Percentiles rank a stretch among this genome's conserved stretches.
Evolutionary conservation across 306 rosid species (phyloP).

Genomic region (Vicia faba): DNA sequence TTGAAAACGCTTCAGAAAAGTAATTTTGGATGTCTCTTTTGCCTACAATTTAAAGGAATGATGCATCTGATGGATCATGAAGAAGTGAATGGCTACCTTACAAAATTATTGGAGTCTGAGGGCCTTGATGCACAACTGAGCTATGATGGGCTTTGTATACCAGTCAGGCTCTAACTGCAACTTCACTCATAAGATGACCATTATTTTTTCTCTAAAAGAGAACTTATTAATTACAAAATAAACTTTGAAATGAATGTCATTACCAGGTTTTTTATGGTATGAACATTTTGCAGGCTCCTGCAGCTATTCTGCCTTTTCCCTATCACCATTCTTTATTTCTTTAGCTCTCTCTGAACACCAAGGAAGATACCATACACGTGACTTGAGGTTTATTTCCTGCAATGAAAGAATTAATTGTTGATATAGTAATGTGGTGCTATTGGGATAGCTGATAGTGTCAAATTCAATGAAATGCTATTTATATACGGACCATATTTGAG

Average conservation of each 20-base stretch:
- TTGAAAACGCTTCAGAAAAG: not conserved
- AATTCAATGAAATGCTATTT: too few species aligned
- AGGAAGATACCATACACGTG: conserved; percentile 18
- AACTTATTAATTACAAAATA: conserved; percentile 8
- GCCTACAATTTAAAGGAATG: conserved; percentile 68
- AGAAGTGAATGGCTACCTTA: conserved; percentile 66
- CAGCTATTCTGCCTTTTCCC: conserved; percentile 22
- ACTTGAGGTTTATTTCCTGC: not conserved
- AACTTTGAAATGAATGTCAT: conserved; percentile 31
- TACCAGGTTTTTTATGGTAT: conserved; percentile 23
- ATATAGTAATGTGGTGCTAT: too few species aligned
- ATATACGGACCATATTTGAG: too few species aligned
- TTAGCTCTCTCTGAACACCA: not conserved
- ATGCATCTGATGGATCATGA: conserved; percentile 99
- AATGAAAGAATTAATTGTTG: not conserved
- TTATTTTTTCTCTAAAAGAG: conserved; percentile 27
- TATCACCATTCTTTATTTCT: conserved; percentile 8
- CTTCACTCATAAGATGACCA: conserved; percentile 17
- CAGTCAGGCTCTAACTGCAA: conserved; percentile 55
- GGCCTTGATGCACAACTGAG: conserved; percentile 86
- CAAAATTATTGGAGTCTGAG: conserved; percentile 65
- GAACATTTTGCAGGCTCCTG: conserved; percentile 4
- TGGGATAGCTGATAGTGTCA: too few species aligned
- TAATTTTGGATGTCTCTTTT: conserved; percentile 20
- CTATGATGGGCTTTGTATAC: conserved; percentile 82